Conservation (phyloP, 2,329 filamentous ascomycete species). For the Daldinia sp. region DNA sequence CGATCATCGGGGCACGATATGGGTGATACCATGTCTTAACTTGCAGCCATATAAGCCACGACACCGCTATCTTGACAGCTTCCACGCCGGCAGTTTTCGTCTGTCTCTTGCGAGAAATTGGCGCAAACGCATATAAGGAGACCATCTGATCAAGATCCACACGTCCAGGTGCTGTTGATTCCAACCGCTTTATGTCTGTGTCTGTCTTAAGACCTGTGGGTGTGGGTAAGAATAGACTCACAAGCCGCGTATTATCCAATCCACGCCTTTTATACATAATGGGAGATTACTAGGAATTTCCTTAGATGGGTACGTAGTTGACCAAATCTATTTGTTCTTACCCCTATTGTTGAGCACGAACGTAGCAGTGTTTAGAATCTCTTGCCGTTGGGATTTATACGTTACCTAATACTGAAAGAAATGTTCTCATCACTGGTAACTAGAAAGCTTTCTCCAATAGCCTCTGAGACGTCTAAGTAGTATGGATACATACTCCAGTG, state of each 20-base stretch:
- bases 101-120: slow-evolving; percentile 16
- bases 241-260: not conserved
- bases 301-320: not conserved
- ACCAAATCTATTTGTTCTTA: not conserved
- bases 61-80: slow-evolving; percentile 30
- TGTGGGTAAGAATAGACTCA: not conserved
- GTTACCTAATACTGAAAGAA: not conserved
- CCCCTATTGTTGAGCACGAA: not conserved
- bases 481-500: not conserved
- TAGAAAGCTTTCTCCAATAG: not conserved
- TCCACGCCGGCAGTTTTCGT: slow-evolving; percentile 19
- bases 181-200: slow-evolving; percentile 2
- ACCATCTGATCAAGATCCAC: slow-evolving; percentile 24
- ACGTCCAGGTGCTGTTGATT: not conserved
- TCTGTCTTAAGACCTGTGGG: not conserved
- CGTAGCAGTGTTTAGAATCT: not conserved
- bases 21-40: slow-evolving; percentile 34
- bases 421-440: not conserved
- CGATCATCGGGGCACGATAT: slow-evolving; percentile 37
- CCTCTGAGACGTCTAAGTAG: not conserved
- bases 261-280: not conserved
- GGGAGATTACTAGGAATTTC: not conserved
- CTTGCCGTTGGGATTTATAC: not conserved
- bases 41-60: slow-evolving; percentile 40
- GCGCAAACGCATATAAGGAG: slow-evolving; percentile 6